A percentile compares a stretch with the other conserved stretches of the same genome.
phyloP scores from a whole-genome alignment of 306 rosid genomes.

The Rosa rugosa region DNA sequence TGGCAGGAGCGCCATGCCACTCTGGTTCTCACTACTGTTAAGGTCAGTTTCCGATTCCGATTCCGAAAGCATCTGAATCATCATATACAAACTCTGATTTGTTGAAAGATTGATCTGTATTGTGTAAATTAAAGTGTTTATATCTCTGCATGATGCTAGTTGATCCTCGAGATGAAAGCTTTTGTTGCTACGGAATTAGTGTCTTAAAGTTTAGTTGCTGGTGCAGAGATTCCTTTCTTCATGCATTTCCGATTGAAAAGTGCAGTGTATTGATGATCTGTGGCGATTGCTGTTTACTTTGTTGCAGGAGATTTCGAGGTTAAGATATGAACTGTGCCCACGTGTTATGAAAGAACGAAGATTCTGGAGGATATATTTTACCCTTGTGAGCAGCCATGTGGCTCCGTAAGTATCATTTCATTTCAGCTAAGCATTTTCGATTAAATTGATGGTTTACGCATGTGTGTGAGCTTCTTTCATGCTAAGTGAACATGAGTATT shows the following conservation, averaged over 20 bases:
- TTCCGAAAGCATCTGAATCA: neutral
- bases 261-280: neutral
- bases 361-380: slow-evolving; percentile 95
- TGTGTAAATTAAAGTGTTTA: neutral
- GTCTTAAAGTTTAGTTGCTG: neutral
- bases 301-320: slow-evolving; percentile 84
- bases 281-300: slow-evolving; percentile 20
- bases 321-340: slow-evolving; percentile 92
- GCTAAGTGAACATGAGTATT: neutral
- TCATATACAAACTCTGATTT: neutral
- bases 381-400: slow-evolving; percentile 89
- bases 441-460: neutral
- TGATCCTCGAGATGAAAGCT: neutral
- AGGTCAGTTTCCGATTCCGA: slow-evolving; percentile 44
- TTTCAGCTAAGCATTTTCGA: slow-evolving; percentile 21
- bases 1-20: slow-evolving; percentile 98
- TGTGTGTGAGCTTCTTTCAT: neutral
- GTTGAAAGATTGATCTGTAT: neutral
- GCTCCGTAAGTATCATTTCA: slow-evolving; percentile 78
- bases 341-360: slow-evolving; percentile 79
- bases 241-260: neutral
- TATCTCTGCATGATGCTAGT: neutral
- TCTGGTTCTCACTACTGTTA: slow-evolving; percentile 79
- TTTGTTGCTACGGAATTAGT: neutral
- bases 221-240: neutral